Evolutionary conservation across 106 monocot species (phyloP), one percentile per base, ranked within the genome.

Genomic region (Xerophyta viscosa): DNA sequence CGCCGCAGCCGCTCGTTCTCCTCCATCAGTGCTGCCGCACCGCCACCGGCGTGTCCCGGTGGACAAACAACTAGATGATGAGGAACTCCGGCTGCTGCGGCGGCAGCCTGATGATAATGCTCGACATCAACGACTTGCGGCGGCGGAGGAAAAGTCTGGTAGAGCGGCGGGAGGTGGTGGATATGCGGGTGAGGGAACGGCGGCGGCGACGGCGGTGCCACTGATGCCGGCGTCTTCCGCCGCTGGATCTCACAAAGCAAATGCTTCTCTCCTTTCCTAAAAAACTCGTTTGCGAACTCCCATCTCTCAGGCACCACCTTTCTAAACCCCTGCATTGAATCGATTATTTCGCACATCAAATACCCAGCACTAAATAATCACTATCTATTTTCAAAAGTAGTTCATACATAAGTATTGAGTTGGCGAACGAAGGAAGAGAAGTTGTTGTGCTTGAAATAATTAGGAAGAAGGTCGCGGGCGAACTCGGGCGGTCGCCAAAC

Each of bases 391-490:
- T 33, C 33, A 47, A 3, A 1, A 47, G n/a, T 47, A 6, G 13
- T 50, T 44, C 60, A 37, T 29, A 83, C 83, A 33, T 87, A 87
- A 37, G 87, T 89, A 61, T 89, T 89, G 66, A 89, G 89, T 65
- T 89, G 89, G 73, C 89, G 79, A 41, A 89, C 89, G 71, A 89
- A 89, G 73, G 72, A 73, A 61, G 89, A 89, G 80, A 89, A 89
- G 62, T 89, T 89, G 70, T 84, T 84, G 79, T 89, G 89, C 67
- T 86, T 80, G 80, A 86, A 81, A 64, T 66, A 83, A 62, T 83
- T 83, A 36, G 88, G 88, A 43, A 88, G 88, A 52, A 88, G 50
- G 43, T 91, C 91, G 31, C 91, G 77, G 4, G 91, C 81, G 52
- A 91, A 85, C 85, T 91, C 91, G 0, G 87, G 80, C 0, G 87